These are phyloP conservation scores for Fusarium nodosum DNA, from an alignment of 2,329 filamentous ascomycete species.

Conservation along the genomic window DNA sequence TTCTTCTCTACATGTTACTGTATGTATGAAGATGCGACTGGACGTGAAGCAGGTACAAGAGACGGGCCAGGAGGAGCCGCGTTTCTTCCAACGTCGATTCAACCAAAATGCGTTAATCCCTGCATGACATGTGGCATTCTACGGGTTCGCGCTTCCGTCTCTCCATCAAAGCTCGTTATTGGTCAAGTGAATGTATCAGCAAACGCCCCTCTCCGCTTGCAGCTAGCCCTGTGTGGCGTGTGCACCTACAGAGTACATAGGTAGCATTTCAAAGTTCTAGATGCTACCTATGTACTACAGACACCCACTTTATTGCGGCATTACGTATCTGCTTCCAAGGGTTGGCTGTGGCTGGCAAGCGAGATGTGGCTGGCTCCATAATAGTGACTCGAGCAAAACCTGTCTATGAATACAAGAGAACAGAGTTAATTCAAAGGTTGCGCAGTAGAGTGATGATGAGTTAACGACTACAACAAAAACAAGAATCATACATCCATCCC, in stretches of 20 bases:
- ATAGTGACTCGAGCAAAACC: conserved; percentile 9
- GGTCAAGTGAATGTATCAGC: not conserved
- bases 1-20: too few relatives aligned
- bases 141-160: conserved; percentile 42
- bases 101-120: conserved; percentile 39
- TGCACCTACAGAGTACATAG: conserved; percentile 6
- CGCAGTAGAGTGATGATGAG: not conserved
- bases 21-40: not conserved
- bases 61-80: conserved; percentile 47
- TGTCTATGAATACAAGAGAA: too few relatives aligned
- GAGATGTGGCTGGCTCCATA: conserved; percentile 19
- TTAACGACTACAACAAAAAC: not conserved
- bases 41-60: not conserved
- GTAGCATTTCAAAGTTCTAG: not conserved
- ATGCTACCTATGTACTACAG: too few relatives aligned
- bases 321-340: conserved; percentile 22
- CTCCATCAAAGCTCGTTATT: not conserved
- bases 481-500: not conserved
- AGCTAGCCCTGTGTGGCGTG: conserved; percentile 42
- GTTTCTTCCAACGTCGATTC: conserved; percentile 23
- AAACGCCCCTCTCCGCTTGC: conserved; percentile 11
- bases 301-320: conserved; percentile 12
- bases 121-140: conserved; percentile 52
- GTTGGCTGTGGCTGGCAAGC: conserved; percentile 22
- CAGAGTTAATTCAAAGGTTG: not conserved